Evolutionary conservation across 768 basidiomycete species (phyloP).

Genomic region (Boletus subparvulus): DNA sequence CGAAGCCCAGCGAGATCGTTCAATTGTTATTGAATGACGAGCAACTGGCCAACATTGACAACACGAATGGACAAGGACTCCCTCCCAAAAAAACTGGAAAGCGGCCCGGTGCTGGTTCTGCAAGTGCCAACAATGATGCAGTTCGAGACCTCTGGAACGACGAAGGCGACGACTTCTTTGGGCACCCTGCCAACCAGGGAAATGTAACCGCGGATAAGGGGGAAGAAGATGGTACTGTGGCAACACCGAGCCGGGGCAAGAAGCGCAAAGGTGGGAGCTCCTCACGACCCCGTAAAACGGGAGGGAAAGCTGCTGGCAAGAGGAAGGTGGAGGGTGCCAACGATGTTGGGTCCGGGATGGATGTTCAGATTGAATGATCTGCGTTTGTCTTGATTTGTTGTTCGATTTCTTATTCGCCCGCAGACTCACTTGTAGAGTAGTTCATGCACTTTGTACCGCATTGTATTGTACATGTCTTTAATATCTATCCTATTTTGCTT

Average conservation of each 20-base stretch:
- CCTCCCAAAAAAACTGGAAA: slow-evolving; percentile 38
- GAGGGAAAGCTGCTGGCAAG: slow-evolving; percentile 32
- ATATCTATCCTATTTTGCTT: slow-evolving; percentile 18
- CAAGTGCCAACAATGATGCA: slow-evolving; percentile 36
- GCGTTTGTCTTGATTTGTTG: slow-evolving; percentile 9
- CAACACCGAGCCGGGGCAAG: slow-evolving; percentile 30
- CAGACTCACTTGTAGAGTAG: slow-evolving; percentile 33
- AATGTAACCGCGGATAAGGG: slow-evolving; percentile 21
- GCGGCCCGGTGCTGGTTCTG: slow-evolving; percentile 30
- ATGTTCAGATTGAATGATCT: slow-evolving; percentile 28
- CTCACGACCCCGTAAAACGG: slow-evolving; percentile 29
- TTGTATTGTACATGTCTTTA: slow-evolving; percentile 33
- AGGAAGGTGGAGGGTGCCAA: slow-evolving; percentile 29
- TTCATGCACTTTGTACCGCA: slow-evolving; percentile 27
- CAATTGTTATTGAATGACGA: slow-evolving; percentile 93
- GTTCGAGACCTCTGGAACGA: slow-evolving; percentile 79
- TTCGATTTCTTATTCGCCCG: slow-evolving; percentile 10
- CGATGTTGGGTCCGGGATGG: slow-evolving; percentile 27
- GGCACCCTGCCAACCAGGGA: slow-evolving; percentile 44
- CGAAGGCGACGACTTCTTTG: slow-evolving; percentile 86
- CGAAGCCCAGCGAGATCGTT: slow-evolving; percentile 96
- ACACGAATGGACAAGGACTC: slow-evolving; percentile 39
- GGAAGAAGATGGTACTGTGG: slow-evolving; percentile 31
- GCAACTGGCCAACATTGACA: slow-evolving; percentile 74
- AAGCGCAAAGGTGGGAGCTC: slow-evolving; percentile 33